phyloP scores from a whole-genome alignment of 2,329 filamentous ascomycete genomes.

The Botryosphaeria dothidea region DNA sequence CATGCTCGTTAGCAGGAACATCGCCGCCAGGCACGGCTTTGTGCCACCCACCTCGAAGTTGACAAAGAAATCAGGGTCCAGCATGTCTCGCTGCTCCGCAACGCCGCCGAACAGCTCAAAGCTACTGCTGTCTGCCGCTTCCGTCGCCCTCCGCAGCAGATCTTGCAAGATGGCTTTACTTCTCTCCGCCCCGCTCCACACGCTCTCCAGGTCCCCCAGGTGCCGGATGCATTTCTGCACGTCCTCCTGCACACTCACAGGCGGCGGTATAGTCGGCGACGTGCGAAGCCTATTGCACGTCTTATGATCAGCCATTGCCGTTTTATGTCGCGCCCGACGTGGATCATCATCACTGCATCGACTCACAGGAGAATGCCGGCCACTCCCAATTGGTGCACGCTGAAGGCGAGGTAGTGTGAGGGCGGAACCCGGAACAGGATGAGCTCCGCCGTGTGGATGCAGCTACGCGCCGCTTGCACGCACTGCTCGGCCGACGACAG shows the following conservation, averaged over 20 bases:
- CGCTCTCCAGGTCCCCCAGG: neutral
- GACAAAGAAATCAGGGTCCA: constrained; percentile 11
- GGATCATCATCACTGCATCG: neutral
- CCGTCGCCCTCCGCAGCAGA: constrained; percentile 12
- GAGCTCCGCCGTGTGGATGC: constrained; percentile 5
- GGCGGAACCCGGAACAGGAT: constrained; percentile 7
- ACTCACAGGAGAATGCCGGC: constrained; percentile 5
- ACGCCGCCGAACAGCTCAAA: neutral
- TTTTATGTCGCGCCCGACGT: constrained; percentile 31
- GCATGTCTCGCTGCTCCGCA: neutral
- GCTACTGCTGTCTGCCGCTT: neutral
- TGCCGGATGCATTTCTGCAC: constrained; percentile 10
- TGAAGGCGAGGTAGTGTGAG: constrained; percentile 9
- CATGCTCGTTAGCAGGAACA: neutral
- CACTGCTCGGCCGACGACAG: constrained; percentile 10
- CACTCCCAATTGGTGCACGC: neutral
- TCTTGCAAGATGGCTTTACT: constrained; percentile 1
- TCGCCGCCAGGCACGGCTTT: neutral
- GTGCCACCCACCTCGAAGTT: neutral
- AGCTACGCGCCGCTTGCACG: constrained; percentile 4
- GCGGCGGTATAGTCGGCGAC: constrained; percentile 2
- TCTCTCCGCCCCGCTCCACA: constrained; percentile 2
- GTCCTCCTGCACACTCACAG: constrained; percentile 10
- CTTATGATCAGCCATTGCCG: constrained; percentile 26
- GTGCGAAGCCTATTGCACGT: neutral